Base-by-base conservation (phyloP, 306 rosid species). In the Arachis stenosperma region DNA sequence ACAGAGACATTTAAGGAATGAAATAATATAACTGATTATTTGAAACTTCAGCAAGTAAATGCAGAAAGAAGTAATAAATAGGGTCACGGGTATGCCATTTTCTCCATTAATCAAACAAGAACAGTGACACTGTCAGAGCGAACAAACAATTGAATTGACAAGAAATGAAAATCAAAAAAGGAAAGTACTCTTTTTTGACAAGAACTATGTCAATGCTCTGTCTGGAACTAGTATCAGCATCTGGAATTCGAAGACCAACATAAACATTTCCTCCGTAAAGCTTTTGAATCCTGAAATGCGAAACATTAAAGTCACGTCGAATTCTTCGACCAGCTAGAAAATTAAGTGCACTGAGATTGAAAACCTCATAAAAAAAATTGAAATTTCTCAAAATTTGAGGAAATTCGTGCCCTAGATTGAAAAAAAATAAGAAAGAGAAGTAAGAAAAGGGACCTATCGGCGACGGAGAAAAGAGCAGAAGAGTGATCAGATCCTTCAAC, bases 241-340 rank as follows among this genome's bases (percentile, higher is more conserved):
- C 98, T 1, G 99, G 99, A 77, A 94, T 88, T 14, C 97, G 90
- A 77, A 94, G 96, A 71, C 96, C 99, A 2, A 83, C 86, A 64
- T 74, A 85, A 8, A 84, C 91, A 63, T 84, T 89, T 39, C 88
- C 97, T 47, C 92, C 92, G 15, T 83, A 87, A 78, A 89, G 81
- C 86, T 91, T 91, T 59, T 79, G 81, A 69, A 94, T 83, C 79
- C 97, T 91, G 76, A 14, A 12, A 12, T 9, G 2, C 13, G n/a
- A 51, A 51, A 37, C 14, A 46, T 3, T 30, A 51, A 55, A n/a
- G 71, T 30, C 4, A 44, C 48, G 3, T 7, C 2, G 2, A 7
- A n/a, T 47, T 47, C 52, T 47, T n/a, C 52, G 6, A 9, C 14
- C 17, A 48, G 54, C 54, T 48, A 14, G 54, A 44, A 44, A 44